These are phyloP conservation scores for Boletus insuetus DNA, from an alignment of 768 basidiomycete genomes.

Conservation along the genomic window DNA sequence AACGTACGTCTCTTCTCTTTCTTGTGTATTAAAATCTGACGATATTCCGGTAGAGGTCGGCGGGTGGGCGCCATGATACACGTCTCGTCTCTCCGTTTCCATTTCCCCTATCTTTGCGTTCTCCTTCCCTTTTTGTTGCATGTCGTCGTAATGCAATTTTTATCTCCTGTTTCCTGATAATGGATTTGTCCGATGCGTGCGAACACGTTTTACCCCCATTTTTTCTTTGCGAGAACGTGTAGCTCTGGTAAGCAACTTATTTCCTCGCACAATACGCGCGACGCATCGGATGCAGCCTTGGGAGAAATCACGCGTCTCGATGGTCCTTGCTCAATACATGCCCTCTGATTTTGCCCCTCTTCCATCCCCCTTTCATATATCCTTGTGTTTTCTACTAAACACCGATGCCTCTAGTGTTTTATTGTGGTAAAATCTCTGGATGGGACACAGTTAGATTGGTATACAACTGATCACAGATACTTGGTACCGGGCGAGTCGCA, in stretches of 20 bases:
- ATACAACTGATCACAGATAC: background rate
- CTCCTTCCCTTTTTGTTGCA: background rate
- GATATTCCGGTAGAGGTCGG: slow-evolving; percentile 13
- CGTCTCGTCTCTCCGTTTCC: background rate
- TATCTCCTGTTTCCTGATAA: background rate
- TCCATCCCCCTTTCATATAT: too few species aligned
- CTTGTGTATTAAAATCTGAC: background rate
- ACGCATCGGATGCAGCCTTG: too few species aligned
- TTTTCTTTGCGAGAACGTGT: too few species aligned
- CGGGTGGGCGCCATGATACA: slow-evolving; percentile 15
- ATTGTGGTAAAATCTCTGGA: too few species aligned
- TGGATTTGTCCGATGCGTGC: background rate
- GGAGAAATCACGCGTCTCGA: too few species aligned
- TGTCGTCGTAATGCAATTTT: slow-evolving; percentile 4
- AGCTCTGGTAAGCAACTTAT: background rate
- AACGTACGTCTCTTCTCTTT: slow-evolving; percentile 57
- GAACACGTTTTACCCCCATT: too few species aligned
- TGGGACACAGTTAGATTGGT: too few species aligned
- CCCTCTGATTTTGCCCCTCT: too few species aligned
- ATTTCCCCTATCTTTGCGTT: background rate
- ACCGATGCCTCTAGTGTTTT: too few species aligned
- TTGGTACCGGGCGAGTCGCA: slow-evolving; percentile 10
- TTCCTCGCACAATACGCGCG: background rate
- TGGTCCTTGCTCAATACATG: too few species aligned
- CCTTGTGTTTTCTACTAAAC: too few species aligned